phyloP scores from a whole-genome alignment of 176 grass and related monocot species.

The Aegilops bicornis region DNA sequence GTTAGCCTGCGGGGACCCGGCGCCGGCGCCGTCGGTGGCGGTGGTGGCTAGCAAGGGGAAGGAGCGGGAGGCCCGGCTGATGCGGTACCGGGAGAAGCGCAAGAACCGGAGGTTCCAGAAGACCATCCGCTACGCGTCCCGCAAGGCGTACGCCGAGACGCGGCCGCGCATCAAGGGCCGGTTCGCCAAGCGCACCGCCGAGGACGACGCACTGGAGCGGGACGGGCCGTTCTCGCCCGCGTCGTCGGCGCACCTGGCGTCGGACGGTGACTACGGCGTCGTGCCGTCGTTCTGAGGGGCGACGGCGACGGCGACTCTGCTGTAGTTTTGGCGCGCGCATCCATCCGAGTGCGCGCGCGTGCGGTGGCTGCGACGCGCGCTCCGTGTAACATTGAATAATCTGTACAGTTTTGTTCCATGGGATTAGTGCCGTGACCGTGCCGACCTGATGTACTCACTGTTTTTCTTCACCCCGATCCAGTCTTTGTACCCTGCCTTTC shows the following conservation, averaged over 20 bases:
- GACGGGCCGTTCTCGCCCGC: constrained; percentile 27
- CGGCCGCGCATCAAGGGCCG: constrained; percentile 83
- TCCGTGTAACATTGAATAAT: constrained; percentile 43
- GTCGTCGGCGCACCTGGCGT: constrained; percentile 4
- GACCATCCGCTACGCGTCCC: constrained; percentile 86
- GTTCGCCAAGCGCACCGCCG: constrained; percentile 64
- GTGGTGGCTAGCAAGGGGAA: constrained; percentile 34
- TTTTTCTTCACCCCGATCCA: neutral
- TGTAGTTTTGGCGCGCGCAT: constrained; percentile 20
- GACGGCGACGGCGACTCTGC: neutral
- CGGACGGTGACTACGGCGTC: constrained; percentile 42
- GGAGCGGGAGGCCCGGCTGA: constrained; percentile 72
- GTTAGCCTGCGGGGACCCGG: neutral
- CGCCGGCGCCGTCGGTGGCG: neutral
- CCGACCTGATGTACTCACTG: neutral
- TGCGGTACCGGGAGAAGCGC: constrained; percentile 89
- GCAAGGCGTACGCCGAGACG: constrained; percentile 87
- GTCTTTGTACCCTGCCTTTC: constrained; percentile 11
- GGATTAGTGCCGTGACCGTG: neutral
- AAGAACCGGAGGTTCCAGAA: constrained; percentile 81
- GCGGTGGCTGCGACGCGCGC: neutral
- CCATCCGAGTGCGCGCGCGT: neutral
- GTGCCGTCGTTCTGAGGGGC: constrained; percentile 51
- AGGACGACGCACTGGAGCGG: constrained; percentile 21
- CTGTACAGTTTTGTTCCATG: constrained; percentile 31